Evolutionary conservation across 768 basidiomycete genomes (phyloP), one percentile per base, ranked within the genome.

Genomic region (Suillus discolor): DNA sequence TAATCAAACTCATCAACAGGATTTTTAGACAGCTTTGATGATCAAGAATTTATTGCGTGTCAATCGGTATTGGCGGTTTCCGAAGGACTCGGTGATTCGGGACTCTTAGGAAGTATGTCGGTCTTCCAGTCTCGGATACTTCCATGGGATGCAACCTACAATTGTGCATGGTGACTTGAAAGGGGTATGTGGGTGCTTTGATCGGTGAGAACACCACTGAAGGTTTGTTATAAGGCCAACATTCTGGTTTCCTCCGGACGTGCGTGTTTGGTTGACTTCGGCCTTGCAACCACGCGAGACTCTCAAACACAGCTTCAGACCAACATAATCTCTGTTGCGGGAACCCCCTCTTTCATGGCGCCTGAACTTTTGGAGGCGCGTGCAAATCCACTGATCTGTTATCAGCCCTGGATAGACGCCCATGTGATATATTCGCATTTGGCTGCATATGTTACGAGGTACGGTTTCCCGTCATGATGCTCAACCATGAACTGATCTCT

Each of bases 101-200:
- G 34, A 34, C n/a, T n/a, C n/a, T n/a, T n/a, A n/a, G n/a, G n/a
- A n/a, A n/a, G n/a, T n/a, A n/a, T n/a, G n/a, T n/a, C n/a, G n/a
- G n/a, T n/a, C n/a, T n/a, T n/a, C n/a, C n/a, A n/a, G 80, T 25
- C 65, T 83, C 8, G 71, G 72, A 44, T 82, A 81, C 63, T 69
- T 83, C 25, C 82, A 83, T 61, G 70, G 71, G 8, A 72, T 76
- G 66, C 63, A 74, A 39, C 80, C 79, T 31, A 81, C 82, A 1
- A 75, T 83, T 18, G 67, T 79, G 15, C 82, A 83, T 23, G 82
- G 82, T 12, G 82, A 83, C 62, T 65, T 83, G 25, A 83, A 82
- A 69, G 77, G 78, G 38, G 82, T 83, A 62, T 67, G 80, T 66
- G 12, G 5, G n/a, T 44, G 49, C 36, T 3, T 25, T 41, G 20